Evolutionary conservation across 2,329 filamentous ascomycete species (phyloP).

Genomic region (Scopulariopsis brevicaulis): DNA sequence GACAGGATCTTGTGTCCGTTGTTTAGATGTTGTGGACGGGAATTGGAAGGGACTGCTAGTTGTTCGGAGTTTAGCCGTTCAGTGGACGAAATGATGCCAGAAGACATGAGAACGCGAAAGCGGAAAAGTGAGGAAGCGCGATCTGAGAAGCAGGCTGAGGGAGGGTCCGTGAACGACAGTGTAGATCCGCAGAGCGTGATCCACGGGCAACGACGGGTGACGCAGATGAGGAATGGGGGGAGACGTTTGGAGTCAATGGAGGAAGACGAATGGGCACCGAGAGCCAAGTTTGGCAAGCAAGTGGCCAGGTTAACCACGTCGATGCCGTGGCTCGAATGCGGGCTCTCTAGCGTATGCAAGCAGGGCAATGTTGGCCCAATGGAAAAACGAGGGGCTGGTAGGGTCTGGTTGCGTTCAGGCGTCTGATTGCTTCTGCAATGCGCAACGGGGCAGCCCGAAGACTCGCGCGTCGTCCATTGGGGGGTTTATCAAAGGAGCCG

Average conservation of each 20-base stretch:
- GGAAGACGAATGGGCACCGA: background rate
- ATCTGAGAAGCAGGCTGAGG: background rate
- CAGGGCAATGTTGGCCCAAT: constrained; percentile 9
- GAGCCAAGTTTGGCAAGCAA: background rate
- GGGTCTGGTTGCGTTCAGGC: background rate
- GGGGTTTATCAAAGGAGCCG: background rate
- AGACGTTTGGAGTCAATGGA: background rate
- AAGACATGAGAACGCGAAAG: background rate
- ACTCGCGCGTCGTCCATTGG: constrained; percentile 3
- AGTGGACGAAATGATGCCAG: background rate
- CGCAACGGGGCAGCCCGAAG: constrained; percentile 8
- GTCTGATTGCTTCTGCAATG: constrained; percentile 11
- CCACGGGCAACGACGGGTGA: background rate
- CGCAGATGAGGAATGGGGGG: background rate
- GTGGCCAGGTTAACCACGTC: constrained; percentile 10
- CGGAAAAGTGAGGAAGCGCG: background rate
- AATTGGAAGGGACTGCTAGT: background rate
- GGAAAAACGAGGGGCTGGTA: constrained; percentile 4
- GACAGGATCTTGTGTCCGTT: background rate
- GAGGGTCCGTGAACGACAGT: background rate
- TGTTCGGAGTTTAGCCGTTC: background rate
- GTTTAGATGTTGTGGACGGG: background rate
- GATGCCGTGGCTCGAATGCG: constrained; percentile 30
- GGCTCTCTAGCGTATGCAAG: constrained; percentile 15
- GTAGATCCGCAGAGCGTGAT: background rate